phyloP scores from a whole-genome alignment of 352 stramenopile species.

The Phytophthora sojae region DNA sequence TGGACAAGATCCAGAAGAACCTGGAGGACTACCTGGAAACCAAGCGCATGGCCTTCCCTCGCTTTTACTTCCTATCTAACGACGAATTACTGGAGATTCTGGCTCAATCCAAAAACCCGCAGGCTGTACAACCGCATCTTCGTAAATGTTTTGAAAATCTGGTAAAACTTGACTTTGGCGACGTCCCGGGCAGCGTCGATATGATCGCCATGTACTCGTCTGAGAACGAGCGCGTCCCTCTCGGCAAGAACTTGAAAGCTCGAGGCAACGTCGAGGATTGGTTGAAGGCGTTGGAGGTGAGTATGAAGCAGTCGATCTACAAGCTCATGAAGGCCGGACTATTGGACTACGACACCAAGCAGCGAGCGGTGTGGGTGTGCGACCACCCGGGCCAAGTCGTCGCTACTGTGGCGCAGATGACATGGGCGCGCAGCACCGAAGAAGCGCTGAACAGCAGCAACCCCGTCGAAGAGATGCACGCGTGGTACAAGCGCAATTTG shows the following conservation, averaged over 20 bases:
- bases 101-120: slow-evolving; percentile 94
- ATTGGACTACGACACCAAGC: slow-evolving; percentile 90
- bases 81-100: slow-evolving; percentile 96
- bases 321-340: slow-evolving; percentile 93
- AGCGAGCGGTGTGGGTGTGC: slow-evolving; percentile 86
- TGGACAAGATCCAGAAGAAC: slow-evolving; percentile 94
- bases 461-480: slow-evolving; percentile 60
- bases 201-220: slow-evolving; percentile 95
- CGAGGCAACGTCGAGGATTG: slow-evolving; percentile 90
- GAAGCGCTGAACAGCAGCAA: slow-evolving; percentile 61
- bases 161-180: slow-evolving; percentile 82
- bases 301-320: slow-evolving; percentile 94
- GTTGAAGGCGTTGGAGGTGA: slow-evolving; percentile 88
- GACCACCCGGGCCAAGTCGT: slow-evolving; percentile 94
- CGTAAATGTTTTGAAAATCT: slow-evolving; percentile 96
- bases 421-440: slow-evolving; percentile 92
- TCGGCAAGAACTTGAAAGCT: slow-evolving; percentile 94
- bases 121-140: slow-evolving; percentile 94
- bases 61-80: slow-evolving; percentile 97
- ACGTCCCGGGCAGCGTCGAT: slow-evolving; percentile 86
- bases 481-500: slow-evolving; percentile 78
- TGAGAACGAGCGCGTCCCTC: slow-evolving; percentile 88
- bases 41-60: slow-evolving; percentile 92
- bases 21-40: slow-evolving; percentile 94
- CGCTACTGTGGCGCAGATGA: slow-evolving; percentile 94